These are phyloP conservation scores for Stipa capillata DNA, from an alignment of 176 grass and related monocot genomes.

Conservation along the genomic window DNA sequence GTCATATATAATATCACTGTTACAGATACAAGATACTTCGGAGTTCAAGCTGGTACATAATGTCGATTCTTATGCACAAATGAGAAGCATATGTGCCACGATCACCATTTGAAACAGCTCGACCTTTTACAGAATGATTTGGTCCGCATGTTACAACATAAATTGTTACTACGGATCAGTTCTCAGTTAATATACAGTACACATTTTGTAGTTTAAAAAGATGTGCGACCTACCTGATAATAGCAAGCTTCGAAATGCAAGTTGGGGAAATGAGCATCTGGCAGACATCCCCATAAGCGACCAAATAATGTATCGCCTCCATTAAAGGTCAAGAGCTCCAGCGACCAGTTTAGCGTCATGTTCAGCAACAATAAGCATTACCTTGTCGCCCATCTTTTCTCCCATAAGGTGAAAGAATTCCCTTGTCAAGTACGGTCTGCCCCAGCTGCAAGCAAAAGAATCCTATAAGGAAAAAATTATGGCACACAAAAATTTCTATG, in stretches of 20 bases:
- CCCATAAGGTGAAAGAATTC: constrained; percentile 89
- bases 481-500: not conserved
- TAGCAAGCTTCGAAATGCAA: constrained; percentile 98
- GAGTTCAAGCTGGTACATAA: not conserved
- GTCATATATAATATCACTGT: not conserved
- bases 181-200: not conserved
- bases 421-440: constrained; percentile 74
- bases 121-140: not conserved
- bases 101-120: not conserved
- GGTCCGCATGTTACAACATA: not conserved
- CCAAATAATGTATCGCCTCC: constrained; percentile 90
- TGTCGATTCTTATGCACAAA: not conserved
- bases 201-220: not conserved
- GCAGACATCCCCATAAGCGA: constrained; percentile 88
- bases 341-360: constrained; percentile 58
- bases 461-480: constrained; percentile 10
- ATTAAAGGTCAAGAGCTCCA: constrained; percentile 90
- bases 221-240: constrained; percentile 74
- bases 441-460: constrained; percentile 54
- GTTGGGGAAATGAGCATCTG: constrained; percentile 76
- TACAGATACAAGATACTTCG: constrained; percentile 8
- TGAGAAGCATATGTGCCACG: not conserved
- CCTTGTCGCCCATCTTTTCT: constrained; percentile 71
- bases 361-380: constrained; percentile 87
- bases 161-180: not conserved